These are phyloP conservation scores for Cladophialophora carrionii DNA, from an alignment of 2,329 filamentous ascomycete genomes.

Conservation along the genomic window DNA sequence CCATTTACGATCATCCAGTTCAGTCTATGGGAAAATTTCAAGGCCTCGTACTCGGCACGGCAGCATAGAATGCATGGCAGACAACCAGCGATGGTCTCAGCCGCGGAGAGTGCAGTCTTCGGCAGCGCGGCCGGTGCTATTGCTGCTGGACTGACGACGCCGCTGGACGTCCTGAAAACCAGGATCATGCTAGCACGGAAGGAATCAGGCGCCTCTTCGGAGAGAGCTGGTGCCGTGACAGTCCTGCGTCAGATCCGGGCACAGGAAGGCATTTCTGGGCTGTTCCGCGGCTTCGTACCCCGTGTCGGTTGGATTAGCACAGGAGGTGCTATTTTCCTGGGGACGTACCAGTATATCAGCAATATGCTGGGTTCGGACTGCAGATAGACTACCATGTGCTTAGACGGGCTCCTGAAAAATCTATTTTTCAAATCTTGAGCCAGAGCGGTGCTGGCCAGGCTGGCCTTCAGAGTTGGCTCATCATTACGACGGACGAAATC, in stretches of 20 bases:
- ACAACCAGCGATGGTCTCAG: slow-evolving; percentile 61
- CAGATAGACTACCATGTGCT: background rate
- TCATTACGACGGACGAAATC: too few relatives aligned
- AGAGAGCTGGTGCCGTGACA: slow-evolving; percentile 43
- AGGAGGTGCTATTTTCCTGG: slow-evolving; percentile 91
- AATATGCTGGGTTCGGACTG: slow-evolving; percentile 11
- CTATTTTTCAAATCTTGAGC: too few relatives aligned
- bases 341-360: slow-evolving; percentile 73
- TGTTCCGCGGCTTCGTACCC: slow-evolving; percentile 66
- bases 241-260: slow-evolving; percentile 67
- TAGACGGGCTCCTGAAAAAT: background rate
- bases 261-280: slow-evolving; percentile 51
- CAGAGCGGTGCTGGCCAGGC: too few relatives aligned
- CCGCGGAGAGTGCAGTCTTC: slow-evolving; percentile 79
- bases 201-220: slow-evolving; percentile 56
- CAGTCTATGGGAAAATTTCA: slow-evolving; percentile 93
- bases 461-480: too few relatives aligned
- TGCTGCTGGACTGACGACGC: slow-evolving; percentile 86
- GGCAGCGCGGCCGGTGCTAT: slow-evolving; percentile 82
- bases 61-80: slow-evolving; percentile 57
- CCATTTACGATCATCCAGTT: slow-evolving; percentile 98
- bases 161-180: slow-evolving; percentile 95
- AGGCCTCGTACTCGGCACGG: slow-evolving; percentile 55
- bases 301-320: slow-evolving; percentile 92
- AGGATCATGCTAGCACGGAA: slow-evolving; percentile 84